Evolutionary conservation across 108 stramenopile species (phyloP).

Genomic region (Craspedostauros australis): DNA sequence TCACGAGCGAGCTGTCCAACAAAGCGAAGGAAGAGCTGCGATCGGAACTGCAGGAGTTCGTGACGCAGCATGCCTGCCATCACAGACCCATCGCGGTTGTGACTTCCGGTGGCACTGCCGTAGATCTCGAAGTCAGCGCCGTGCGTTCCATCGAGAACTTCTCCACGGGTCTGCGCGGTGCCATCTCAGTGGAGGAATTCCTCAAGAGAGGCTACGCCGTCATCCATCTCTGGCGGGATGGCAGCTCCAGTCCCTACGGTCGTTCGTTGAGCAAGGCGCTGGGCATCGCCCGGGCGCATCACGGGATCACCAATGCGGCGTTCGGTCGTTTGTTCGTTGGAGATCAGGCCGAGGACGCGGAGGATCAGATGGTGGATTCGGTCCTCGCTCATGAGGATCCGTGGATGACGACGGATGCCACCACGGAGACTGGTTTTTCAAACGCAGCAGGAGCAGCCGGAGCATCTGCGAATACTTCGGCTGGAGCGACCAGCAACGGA

Average conservation of each 20-base stretch:
- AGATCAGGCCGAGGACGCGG: slow-evolving; percentile 29
- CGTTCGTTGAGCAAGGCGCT: slow-evolving; percentile 49
- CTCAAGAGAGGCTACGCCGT: slow-evolving; percentile 85
- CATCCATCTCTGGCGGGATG: slow-evolving; percentile 75
- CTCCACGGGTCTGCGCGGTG: slow-evolving; percentile 89
- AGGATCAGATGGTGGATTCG: slow-evolving; percentile 38
- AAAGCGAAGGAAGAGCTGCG: slow-evolving; percentile 11
- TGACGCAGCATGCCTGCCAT: slow-evolving; percentile 49
- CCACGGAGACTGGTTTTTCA: not conserved
- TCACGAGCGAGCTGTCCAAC: too few species aligned
- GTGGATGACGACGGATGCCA: slow-evolving; percentile 32
- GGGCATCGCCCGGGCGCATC: slow-evolving; percentile 31
- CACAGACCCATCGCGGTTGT: slow-evolving; percentile 83
- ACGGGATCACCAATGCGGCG: slow-evolving; percentile 38
- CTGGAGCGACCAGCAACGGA: not conserved
- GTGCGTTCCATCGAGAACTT: slow-evolving; percentile 96
- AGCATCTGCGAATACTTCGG: not conserved
- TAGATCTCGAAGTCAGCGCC: slow-evolving; percentile 77
- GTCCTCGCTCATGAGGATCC: slow-evolving; percentile 43
- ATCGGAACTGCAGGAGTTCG: slow-evolving; percentile 40
- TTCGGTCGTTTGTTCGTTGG: slow-evolving; percentile 59
- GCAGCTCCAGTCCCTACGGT: slow-evolving; percentile 76
- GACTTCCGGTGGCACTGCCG: slow-evolving; percentile 83
- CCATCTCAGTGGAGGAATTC: slow-evolving; percentile 85
- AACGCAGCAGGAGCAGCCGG: slow-evolving; percentile 1